Evolutionary conservation across 148 eudicot species (phyloP).

Genomic region (Linanthus parryae): DNA sequence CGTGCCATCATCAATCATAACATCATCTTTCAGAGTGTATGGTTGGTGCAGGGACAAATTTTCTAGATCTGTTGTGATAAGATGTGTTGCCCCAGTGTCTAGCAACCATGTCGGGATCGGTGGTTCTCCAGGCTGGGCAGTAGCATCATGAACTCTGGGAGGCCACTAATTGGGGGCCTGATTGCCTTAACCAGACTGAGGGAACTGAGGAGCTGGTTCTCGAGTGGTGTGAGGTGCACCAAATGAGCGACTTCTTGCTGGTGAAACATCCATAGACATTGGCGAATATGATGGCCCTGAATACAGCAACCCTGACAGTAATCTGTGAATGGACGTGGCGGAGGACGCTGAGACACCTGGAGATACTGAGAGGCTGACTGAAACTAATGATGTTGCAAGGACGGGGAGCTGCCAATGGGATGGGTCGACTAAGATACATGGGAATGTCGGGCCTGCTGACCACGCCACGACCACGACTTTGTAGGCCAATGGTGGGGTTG

Average conservation of each 20-base stretch:
- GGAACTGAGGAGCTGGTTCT: too few species aligned
- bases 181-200: too few species aligned
- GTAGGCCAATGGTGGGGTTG: not conserved
- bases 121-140: not conserved
- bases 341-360: too few species aligned
- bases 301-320: not conserved
- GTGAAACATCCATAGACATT: not conserved
- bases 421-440: not conserved
- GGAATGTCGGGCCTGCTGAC: constrained; percentile 1
- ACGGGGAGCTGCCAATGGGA: not conserved
- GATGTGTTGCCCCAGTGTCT: constrained; percentile 3
- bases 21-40: not conserved
- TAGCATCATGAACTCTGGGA: not conserved
- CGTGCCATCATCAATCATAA: not conserved
- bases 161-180: not conserved
- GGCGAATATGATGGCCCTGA: not conserved
- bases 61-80: not conserved
- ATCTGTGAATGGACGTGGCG: not conserved
- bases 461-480: too few species aligned
- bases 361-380: too few species aligned
- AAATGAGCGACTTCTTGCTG: not conserved
- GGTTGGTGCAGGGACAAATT: constrained; percentile 2
- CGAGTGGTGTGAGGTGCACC: not conserved
- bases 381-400: not conserved
- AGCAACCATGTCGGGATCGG: not conserved